Conservation (phyloP, 208 protist genomes). For the Hexamita inflata region DNA sequence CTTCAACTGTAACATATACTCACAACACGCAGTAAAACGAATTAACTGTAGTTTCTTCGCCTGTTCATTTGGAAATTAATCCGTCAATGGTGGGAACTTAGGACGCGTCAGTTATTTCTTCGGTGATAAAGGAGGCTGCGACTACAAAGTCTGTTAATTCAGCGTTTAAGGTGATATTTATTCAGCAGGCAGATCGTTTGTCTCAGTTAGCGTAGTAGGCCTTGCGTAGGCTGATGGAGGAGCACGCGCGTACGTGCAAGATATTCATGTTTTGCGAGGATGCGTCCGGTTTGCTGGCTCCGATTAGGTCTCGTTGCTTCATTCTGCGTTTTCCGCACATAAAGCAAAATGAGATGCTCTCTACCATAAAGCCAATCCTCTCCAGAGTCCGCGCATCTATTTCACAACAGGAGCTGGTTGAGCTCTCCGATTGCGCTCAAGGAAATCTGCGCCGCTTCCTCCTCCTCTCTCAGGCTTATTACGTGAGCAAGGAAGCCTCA, state of each 20-base stretch:
- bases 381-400: too few species aligned
- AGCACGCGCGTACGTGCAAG: slow-evolving; percentile 7
- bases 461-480: background rate
- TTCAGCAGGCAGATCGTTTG: slow-evolving; percentile 1
- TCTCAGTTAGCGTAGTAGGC: slow-evolving; percentile 9
- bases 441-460: background rate
- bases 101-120: background rate
- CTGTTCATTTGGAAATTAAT: slow-evolving; percentile 18
- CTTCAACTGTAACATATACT: slow-evolving; percentile 6
- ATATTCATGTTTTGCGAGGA: background rate
- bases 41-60: background rate
- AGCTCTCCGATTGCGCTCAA: too few species aligned
- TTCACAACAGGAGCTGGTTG: too few species aligned
- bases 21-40: background rate
- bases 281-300: background rate
- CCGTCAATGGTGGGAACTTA: background rate
- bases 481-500: too few species aligned
- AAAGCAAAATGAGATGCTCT: background rate
- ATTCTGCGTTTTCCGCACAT: background rate
- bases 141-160: background rate
- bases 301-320: slow-evolving; percentile 5
- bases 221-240: slow-evolving; percentile 15
- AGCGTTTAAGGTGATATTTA: slow-evolving; percentile 17
- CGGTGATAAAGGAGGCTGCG: slow-evolving; percentile 9
- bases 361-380: too few species aligned